These are phyloP conservation scores for Solanum hybrid DNA, from an alignment of 305 asterid genomes.

Conservation along the genomic window DNA sequence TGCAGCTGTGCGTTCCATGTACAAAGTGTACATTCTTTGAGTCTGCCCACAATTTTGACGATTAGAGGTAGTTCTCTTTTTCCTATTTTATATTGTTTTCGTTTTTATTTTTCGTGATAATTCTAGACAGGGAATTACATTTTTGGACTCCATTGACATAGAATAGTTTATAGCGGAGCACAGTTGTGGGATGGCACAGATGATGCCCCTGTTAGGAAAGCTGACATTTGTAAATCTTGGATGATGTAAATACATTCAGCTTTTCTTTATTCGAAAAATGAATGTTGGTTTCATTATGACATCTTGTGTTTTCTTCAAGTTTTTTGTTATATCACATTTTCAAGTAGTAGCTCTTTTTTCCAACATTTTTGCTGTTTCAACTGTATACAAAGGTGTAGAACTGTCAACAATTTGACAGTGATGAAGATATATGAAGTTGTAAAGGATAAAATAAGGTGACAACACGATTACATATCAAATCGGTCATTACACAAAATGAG, in stretches of 20 bases:
- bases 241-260: slow-evolving; percentile 56
- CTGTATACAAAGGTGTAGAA: neutral
- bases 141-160: slow-evolving; percentile 7
- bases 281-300: neutral
- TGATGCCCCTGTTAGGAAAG: slow-evolving; percentile 12
- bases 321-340: neutral
- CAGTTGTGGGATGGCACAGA: slow-evolving; percentile 3
- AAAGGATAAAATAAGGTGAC: neutral
- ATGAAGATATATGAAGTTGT: slow-evolving; percentile 24
- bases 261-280: slow-evolving; percentile 5
- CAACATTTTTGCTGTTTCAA: neutral
- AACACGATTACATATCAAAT: neutral
- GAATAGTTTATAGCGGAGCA: slow-evolving; percentile 1
- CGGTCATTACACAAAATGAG: neutral
- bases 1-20: slow-evolving; percentile 21
- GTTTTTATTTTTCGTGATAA: neutral
- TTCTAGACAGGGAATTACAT: neutral
- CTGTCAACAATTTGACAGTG: slow-evolving; percentile 34
- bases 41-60: slow-evolving; percentile 49
- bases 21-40: slow-evolving; percentile 40
- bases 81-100: neutral
- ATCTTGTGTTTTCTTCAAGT: neutral
- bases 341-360: neutral
- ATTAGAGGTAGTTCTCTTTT: slow-evolving; percentile 23
- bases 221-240: slow-evolving; percentile 41